Evolutionary conservation across 73 alveolate genomes (phyloP).

Genomic region (Symbiodinium natans): DNA sequence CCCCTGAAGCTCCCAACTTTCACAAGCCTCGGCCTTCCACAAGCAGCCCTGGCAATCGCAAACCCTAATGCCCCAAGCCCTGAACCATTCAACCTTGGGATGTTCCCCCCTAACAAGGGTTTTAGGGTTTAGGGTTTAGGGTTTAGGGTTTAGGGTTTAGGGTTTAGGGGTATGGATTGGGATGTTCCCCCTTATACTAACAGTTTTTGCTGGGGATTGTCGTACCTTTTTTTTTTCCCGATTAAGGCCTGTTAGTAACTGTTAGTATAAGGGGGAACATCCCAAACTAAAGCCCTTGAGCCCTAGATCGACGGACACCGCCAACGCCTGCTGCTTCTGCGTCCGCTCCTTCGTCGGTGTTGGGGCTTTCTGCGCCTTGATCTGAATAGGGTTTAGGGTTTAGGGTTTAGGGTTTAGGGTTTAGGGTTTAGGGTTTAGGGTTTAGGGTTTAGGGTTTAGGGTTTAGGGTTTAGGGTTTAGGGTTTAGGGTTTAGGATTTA

Average conservation of each 20-base stretch:
- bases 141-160: too few relatives aligned
- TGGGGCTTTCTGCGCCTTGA: conserved; percentile 37
- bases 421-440: neutral
- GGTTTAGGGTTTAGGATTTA: neutral
- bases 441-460: neutral
- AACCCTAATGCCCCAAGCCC: too few relatives aligned
- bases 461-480: neutral
- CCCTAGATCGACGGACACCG: conserved; percentile 52
- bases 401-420: neutral
- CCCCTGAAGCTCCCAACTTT: too few relatives aligned
- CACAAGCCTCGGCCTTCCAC: too few relatives aligned
- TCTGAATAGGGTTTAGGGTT: neutral
- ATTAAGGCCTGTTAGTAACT: too few relatives aligned
- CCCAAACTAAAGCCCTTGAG: neutral
- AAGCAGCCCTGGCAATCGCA: too few relatives aligned
- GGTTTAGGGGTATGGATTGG: neutral
- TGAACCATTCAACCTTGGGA: too few relatives aligned
- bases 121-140: too few relatives aligned
- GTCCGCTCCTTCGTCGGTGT: conserved; percentile 69
- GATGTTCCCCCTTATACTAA: too few relatives aligned
- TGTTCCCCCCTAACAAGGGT: too few relatives aligned
- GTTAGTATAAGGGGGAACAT: neutral
- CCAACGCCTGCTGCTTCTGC: conserved; percentile 48
- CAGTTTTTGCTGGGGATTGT: too few relatives aligned
- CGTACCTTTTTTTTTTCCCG: too few relatives aligned